Evolutionary conservation across 2,329 filamentous ascomycete genomes (phyloP), one percentile per base, ranked within the genome.

Genomic region (Zymoseptoria passerinii): DNA sequence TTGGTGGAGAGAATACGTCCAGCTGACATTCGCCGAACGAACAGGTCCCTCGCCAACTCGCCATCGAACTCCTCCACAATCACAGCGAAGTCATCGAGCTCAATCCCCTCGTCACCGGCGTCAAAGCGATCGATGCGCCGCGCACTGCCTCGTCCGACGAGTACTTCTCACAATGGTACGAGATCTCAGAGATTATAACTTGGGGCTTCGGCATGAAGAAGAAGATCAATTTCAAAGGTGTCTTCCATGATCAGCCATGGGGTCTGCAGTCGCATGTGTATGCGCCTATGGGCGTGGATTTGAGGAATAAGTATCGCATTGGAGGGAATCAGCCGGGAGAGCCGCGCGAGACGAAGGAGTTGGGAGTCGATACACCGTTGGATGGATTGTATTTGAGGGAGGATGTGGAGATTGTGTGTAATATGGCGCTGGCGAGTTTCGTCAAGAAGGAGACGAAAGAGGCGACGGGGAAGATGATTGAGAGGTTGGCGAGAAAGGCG

Each of bases 161-260:
- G 72, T 89, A 80, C 74, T 89, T 86, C 73, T 83, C 83, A 62
- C 86, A 85, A 28, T 89, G 86, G 86, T 89, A 89, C 71, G 84
- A 88, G 72, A 88, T 89, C 68, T 81, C 76, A 58, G 81, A 89
- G 77, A 81, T 84, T 66, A 85, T 89, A 60, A 85, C 87, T 69
- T 83, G 84, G 65, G 74, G 88, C 5, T 85, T 86, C 0, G 86
- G 86, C 35, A 74, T 87, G 57, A 85, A 85, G 64, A 83, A 78
- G 72, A 77, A 83, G 68, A 86, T 89, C 72, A 80, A 77, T 52
- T 89, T 89, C 75, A 86, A 83, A 60, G 86, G 83, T 60, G 87
- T 85, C 68, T 89, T 89, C 70, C 86, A 89, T 68, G 81, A 88
- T 70, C 83, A 87, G 77, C 83, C 85, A 2, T 87, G 84, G 82